Evolutionary conservation across 441 rosid species (phyloP), one percentile per base, ranked within the genome.

Genomic region (Biscutella auriculata): DNA sequence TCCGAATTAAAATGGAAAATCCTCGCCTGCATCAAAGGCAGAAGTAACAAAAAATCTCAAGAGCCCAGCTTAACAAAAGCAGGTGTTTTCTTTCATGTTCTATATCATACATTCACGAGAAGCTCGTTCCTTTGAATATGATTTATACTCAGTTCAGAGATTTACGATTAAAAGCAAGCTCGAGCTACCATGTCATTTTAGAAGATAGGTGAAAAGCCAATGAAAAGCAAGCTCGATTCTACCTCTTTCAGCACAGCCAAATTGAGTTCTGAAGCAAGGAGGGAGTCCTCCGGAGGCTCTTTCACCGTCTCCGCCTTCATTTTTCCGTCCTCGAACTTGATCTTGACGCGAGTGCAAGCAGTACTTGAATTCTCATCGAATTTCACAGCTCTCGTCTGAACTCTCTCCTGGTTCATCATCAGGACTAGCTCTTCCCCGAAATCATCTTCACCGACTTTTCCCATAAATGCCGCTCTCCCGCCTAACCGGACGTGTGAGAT

Each of bases 231-330:
- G n/a, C n/a, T n/a, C n/a, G 23, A 1, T 15, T 10, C 32, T 62
- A 91, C 97, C 97, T 91, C 98, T 76, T 82, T 87, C 39, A 91
- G 83, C 40, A 87, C 91, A 21, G 93, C 66, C 57, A 85, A 69
- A 66, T 81, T 85, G 43, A 91, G 58, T 46, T 91, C 95, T 19
- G 90, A 81, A 59, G 48, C 48, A 42, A 71, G 80, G 65, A 91
- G 83, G 8, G 87, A 82, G 53, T 81, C 84, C 77, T 88, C 98
- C 0, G 96, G 85, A 0, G 95, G 67, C 58, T 80, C 82, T 66
- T 79, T 75, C 57, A 81, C 85, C 4, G 73, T 70, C 79, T 85
- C 93, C 62, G 78, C 77, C 72, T 30, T 72, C 87, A 91, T 79
- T 69, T 71, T 81, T 46, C 98, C 95, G 39, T 77, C 68, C 32